Percentiles rank a stretch among this genome's conserved stretches.
These are phyloP conservation scores for Beauveria australis DNA, from an alignment of 2,329 filamentous ascomycete species.

Conservation along the genomic window DNA sequence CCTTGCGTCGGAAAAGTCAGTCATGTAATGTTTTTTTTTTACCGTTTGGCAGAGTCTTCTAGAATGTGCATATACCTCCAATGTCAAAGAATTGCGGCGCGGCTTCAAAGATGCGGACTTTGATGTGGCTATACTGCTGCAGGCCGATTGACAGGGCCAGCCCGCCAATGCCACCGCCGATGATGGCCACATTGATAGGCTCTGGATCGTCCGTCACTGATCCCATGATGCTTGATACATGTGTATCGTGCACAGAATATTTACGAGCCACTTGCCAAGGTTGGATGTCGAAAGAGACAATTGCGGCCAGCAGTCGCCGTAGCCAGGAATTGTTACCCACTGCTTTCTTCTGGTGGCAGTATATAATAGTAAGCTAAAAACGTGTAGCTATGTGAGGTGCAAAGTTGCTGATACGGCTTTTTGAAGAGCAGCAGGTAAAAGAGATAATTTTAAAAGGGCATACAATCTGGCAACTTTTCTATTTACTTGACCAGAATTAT, in stretches of 20 bases:
- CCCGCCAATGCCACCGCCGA: conserved; percentile 42
- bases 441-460: too few species aligned
- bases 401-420: too few species aligned
- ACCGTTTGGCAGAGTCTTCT: too few species aligned
- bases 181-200: conserved; percentile 27
- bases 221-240: neutral
- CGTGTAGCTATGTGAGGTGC: too few species aligned
- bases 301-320: too few species aligned
- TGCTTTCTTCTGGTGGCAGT: neutral
- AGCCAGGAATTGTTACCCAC: too few species aligned
- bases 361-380: too few species aligned
- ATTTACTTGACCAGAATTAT: too few species aligned
- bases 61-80: neutral
- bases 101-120: conserved; percentile 17
- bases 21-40: neutral
- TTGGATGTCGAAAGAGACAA: neutral
- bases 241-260: neutral
- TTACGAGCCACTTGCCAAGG: neutral
- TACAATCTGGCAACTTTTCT: too few species aligned
- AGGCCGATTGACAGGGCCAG: conserved; percentile 33
- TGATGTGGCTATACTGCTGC: conserved; percentile 28
- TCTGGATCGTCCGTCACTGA: neutral
- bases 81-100: conserved; percentile 8
- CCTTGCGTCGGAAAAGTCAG: conserved; percentile 18
- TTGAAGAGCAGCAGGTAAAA: too few species aligned